These are phyloP conservation scores for Lodderomyces orthopsilosis DNA, from an alignment of 1,139 yeast genomes.

Conservation along the genomic window DNA sequence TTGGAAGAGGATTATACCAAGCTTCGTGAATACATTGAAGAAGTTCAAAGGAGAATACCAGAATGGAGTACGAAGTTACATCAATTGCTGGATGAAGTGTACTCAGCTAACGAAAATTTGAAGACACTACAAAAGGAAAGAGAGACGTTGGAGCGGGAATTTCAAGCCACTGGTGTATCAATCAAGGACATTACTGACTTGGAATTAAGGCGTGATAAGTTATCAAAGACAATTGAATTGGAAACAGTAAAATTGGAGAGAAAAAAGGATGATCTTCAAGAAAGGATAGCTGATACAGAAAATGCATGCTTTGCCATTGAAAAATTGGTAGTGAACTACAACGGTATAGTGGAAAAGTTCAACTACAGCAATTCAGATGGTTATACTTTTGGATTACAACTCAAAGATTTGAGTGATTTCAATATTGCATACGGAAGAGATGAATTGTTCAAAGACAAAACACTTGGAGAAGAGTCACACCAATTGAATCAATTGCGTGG, in stretches of 20 bases:
- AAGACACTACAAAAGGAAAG: conserved; percentile 44
- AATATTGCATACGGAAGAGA: conserved; percentile 26
- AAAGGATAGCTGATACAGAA: conserved; percentile 48
- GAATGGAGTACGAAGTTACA: conserved; percentile 50
- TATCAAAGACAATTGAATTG: conserved; percentile 55
- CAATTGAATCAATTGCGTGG: conserved; percentile 48
- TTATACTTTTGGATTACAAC: conserved; percentile 27
- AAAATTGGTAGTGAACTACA: conserved; percentile 52
- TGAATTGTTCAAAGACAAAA: conserved; percentile 29
- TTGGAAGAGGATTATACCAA: conserved; percentile 70
- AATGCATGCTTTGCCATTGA: conserved; percentile 51
- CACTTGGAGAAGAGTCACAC: conserved; percentile 36
- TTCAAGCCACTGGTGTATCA: conserved; percentile 56
- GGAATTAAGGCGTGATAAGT: conserved; percentile 57
- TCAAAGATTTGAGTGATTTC: conserved; percentile 25
- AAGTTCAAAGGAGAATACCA: conserved; percentile 59
- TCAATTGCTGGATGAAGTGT: conserved; percentile 8
- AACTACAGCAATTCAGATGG: conserved; percentile 19
- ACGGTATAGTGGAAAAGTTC: conserved; percentile 50
- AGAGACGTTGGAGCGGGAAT: conserved; percentile 41
- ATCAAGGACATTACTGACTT: conserved; percentile 61
- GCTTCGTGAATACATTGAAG: conserved; percentile 66
- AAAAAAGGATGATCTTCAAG: conserved; percentile 34
- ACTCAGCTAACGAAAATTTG: conserved; percentile 18
- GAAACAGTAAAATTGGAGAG: conserved; percentile 43